Evolutionary conservation across 495 filamentous ascomycete genomes (phyloP), one percentile per base, ranked within the genome.

Genomic region (Daldinia bambusicola): DNA sequence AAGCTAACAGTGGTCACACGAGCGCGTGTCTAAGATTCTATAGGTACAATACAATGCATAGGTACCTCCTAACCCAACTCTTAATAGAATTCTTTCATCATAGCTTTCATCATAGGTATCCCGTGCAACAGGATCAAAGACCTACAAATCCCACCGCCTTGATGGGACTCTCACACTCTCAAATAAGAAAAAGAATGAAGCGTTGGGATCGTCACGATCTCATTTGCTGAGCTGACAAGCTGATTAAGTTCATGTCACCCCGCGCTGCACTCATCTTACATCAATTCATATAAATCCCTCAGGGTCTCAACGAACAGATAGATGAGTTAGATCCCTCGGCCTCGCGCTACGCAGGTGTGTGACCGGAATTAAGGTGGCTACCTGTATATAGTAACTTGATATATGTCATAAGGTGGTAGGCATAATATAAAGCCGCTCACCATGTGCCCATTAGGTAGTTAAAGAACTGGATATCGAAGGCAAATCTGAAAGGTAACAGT

Each of bases 261-360:
- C 51, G 22, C 56, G 55, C 56, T 60, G 38, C 56, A 37, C 32
- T 40, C 52, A 63, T 59, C 67, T 55, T 26, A 59, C 61, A 62
- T 40, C 62, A 30, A 50, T 53, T 40, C 57, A 36, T 59, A 64
- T 36, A 62, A 69, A 69, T 69, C 60, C 67, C 67, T 60, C 67
- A 69, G 67, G n/a, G 60, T 59, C 59, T 41, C 30, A 57, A 51
- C 48, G 18, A 56, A 41, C 38, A 55, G 43, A 40, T 57, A 61
- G 43, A 53, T n/a, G 50, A 38, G 31, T 48, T 16, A 64, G 61
- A 70, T 70, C 67, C 62, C 57, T 26, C 61, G 43, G 55, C 38
- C 37, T 43, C 50, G 55, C 14, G 14, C 26, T 53, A 53, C 12
- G 22, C 10, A 22, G 20, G 4, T 22, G 50, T 31, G 10, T 55